Evolutionary conservation across 257 asterid species (phyloP), one percentile per base, ranked within the genome.

Genomic region (Prunella vulgaris): DNA sequence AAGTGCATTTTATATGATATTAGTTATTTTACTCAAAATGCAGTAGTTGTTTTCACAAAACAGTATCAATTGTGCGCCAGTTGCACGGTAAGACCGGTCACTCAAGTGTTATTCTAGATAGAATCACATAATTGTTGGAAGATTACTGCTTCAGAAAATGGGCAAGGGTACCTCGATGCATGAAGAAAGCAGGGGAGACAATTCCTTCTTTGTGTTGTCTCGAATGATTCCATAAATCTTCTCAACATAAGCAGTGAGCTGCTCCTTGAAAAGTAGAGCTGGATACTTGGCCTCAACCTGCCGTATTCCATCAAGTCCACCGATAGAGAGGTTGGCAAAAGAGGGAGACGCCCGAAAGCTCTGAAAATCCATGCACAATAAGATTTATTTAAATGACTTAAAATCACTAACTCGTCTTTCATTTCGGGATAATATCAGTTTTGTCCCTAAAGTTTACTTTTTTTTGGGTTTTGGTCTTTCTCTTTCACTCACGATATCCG

Each of bases 231-330:
- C 98, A 38, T 82, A 92, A 10, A 89, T 87, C 82, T 88, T 92
- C 74, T 89, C 97, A 18, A 92, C 87, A 69, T 92, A 92, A 70
- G 96, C 97, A 67, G 85, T 86, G 69, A 92, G 89, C 78, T 92
- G 98, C 77, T 84, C 87, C 88, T 92, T 86, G 82, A 92, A 92
- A 76, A 92, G 92, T 69, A 82, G 48, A 79, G 98, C 98, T 6
- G 98, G 96, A 78, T 82, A 80, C 80, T 87, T 87, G 74, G 94
- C 87, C 75, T 92, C 98, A 66, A 92, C 90, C 75, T 83, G 94
- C n/a, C 74, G 81, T 60, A 89, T 69, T 64, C 84, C 86, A 59
- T 85, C 90, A 74, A 89, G 86, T 65, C 96, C 98, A 57, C 86
- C 82, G 40, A 86, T 72, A 7, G 82, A 58, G 65, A 87, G 82